Conservation (phyloP, 1,284 basidiomycete species). For the Fereydounia khargensis region DNA sequence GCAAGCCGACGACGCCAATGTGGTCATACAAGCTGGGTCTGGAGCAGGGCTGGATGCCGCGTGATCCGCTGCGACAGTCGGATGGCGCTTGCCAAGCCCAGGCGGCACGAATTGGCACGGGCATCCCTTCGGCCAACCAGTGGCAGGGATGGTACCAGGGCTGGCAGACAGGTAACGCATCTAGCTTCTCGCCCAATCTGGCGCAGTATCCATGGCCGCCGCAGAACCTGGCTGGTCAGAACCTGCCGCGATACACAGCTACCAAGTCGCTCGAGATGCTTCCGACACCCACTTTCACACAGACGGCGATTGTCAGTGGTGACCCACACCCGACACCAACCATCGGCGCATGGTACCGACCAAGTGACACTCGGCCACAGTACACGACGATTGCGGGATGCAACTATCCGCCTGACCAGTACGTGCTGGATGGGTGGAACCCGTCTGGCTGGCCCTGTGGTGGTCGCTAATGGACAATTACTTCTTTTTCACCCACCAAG, state of each 20-base stretch:
- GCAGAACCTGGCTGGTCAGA: conserved; percentile 13
- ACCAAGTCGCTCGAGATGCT: conserved; percentile 18
- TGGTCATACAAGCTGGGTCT: conserved; percentile 55
- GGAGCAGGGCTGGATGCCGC: conserved; percentile 49
- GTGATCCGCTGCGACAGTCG: conserved; percentile 19
- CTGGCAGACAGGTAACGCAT: conserved; percentile 37
- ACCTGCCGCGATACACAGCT: conserved; percentile 31
- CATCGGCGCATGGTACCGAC: conserved; percentile 20
- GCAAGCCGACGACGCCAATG: conserved; percentile 35
- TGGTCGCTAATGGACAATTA: too few relatives aligned
- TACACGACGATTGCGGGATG: conserved; percentile 32
- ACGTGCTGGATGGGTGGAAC: conserved; percentile 15
- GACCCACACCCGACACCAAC: conserved; percentile 20
- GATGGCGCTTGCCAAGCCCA: conserved; percentile 19
- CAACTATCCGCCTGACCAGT: conserved; percentile 29
- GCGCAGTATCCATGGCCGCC: conserved; percentile 33
- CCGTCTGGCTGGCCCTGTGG: conserved; percentile 29
- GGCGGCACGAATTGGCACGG: conserved; percentile 6
- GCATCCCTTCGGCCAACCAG: conserved; percentile 5
- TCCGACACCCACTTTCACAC: conserved; percentile 20
- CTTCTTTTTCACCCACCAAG: too few relatives aligned
- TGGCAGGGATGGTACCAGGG: conserved; percentile 26
- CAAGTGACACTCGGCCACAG: conserved; percentile 9
- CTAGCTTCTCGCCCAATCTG: conserved; percentile 16
- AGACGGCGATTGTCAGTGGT: conserved; percentile 13